Evolutionary conservation across 2,329 filamentous ascomycete species (phyloP).

Genomic region (Penicillium decumbens): DNA sequence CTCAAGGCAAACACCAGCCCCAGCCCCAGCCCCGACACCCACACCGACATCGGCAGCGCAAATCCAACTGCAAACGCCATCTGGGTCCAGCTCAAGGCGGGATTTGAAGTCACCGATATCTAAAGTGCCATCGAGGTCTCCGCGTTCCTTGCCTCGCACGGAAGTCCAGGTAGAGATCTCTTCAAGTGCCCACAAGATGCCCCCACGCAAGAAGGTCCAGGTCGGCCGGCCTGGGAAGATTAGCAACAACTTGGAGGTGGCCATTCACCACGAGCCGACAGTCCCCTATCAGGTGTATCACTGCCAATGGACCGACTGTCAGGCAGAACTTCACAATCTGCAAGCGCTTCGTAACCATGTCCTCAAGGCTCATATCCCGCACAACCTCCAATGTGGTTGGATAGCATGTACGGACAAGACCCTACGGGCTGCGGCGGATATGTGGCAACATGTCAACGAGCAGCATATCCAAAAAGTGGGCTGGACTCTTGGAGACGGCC

Average conservation of each 20-base stretch:
- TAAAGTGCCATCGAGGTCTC: background rate
- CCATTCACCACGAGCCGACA: constrained; percentile 12
- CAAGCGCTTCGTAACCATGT: constrained; percentile 57
- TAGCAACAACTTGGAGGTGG: constrained; percentile 17
- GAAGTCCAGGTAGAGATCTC: constrained; percentile 14
- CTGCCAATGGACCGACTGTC: constrained; percentile 57
- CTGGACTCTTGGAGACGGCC: constrained; percentile 59
- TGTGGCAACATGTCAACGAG: constrained; percentile 51
- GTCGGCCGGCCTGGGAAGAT: constrained; percentile 20
- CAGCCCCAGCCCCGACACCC: background rate
- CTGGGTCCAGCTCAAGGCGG: background rate
- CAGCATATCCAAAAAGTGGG: constrained; percentile 52
- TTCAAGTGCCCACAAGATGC: constrained; percentile 12
- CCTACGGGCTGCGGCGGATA: constrained; percentile 31
- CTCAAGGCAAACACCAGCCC: background rate
- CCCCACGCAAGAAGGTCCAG: constrained; percentile 1
- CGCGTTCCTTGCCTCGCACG: background rate
- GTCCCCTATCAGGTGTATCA: constrained; percentile 44
- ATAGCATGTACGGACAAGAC: constrained; percentile 20
- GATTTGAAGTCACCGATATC: background rate
- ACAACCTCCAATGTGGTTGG: constrained; percentile 27
- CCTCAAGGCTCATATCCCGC: constrained; percentile 49
- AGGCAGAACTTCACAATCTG: constrained; percentile 58
- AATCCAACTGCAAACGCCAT: background rate
- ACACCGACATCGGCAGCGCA: background rate